Percentiles rank a stretch among this genome's conserved stretches.
These are phyloP conservation scores for Kluyveromyces sp. DNA, from an alignment of 1,139 yeast genomes.

Conservation along the genomic window DNA sequence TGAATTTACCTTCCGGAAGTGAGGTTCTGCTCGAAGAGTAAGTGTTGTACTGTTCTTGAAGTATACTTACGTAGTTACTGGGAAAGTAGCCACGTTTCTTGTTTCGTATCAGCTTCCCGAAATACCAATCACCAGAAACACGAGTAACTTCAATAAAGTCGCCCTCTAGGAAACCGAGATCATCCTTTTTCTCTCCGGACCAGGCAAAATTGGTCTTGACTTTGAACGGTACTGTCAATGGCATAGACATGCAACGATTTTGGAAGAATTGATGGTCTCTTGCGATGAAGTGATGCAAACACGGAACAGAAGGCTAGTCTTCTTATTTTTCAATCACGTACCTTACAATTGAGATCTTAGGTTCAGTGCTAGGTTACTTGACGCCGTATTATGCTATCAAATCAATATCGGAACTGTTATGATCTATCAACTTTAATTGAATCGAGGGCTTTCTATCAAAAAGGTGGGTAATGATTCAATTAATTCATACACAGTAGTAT, in stretches of 20 bases:
- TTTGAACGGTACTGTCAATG: slow-evolving; percentile 50
- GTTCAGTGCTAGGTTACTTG: no score
- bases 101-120: slow-evolving; percentile 73
- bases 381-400: no score
- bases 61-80: slow-evolving; percentile 67
- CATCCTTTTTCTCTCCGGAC: slow-evolving; percentile 84
- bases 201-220: slow-evolving; percentile 80
- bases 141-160: slow-evolving; percentile 79
- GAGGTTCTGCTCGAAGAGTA: slow-evolving; percentile 9
- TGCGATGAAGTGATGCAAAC: no score
- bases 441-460: no score
- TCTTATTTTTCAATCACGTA: no score
- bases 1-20: background rate
- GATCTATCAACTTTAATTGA: no score
- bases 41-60: slow-evolving; percentile 32
- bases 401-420: no score
- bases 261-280: background rate
- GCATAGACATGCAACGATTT: background rate
- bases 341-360: no score
- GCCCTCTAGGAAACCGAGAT: slow-evolving; percentile 88
- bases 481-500: no score
- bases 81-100: slow-evolving; percentile 84
- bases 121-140: slow-evolving; percentile 92
- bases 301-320: no score
- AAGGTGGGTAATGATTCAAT: no score